phyloP scores from a whole-genome alignment of 441 rosid genomes.

The Croton laevigatus region DNA sequence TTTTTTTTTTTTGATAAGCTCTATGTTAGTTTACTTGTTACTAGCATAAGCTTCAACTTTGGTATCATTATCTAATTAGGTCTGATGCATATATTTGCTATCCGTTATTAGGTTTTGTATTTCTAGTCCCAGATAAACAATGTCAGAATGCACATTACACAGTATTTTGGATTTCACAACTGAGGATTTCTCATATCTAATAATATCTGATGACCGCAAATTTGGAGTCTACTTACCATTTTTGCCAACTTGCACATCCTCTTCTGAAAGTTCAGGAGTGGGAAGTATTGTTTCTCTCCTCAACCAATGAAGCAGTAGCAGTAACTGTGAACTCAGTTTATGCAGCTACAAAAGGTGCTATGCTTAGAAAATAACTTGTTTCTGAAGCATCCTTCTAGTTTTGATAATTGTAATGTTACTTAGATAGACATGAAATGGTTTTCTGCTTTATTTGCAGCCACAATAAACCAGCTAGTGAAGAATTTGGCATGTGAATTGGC shows the following conservation, averaged over 20 bases:
- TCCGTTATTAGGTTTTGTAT: no score
- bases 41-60: no score
- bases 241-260: slow-evolving; percentile 75
- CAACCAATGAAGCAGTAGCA: no score
- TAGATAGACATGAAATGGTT: no score
- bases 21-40: no score
- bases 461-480: slow-evolving; percentile 72
- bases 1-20: no score
- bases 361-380: no score
- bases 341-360: slow-evolving; percentile 78
- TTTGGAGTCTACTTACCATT: slow-evolving; percentile 62
- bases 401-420: no score
- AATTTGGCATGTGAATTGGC: slow-evolving; percentile 96
- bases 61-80: no score
- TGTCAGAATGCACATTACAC: slow-evolving; percentile 47
- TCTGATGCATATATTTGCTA: no score
- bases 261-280: slow-evolving; percentile 61
- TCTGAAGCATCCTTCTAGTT: no score
- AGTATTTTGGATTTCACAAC: slow-evolving; percentile 42
- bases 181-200: slow-evolving; percentile 52
- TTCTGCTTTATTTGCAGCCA: slow-evolving; percentile 36
- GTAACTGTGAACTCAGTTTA: slow-evolving; percentile 56
- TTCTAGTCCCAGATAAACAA: slow-evolving; percentile 58
- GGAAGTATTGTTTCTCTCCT: slow-evolving; percentile 79
- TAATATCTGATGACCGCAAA: slow-evolving; percentile 63